Percentiles rank a stretch among this genome's conserved stretches.
phyloP scores from a whole-genome alignment of 441 rosid species.

The Corymbia calophylla region DNA sequence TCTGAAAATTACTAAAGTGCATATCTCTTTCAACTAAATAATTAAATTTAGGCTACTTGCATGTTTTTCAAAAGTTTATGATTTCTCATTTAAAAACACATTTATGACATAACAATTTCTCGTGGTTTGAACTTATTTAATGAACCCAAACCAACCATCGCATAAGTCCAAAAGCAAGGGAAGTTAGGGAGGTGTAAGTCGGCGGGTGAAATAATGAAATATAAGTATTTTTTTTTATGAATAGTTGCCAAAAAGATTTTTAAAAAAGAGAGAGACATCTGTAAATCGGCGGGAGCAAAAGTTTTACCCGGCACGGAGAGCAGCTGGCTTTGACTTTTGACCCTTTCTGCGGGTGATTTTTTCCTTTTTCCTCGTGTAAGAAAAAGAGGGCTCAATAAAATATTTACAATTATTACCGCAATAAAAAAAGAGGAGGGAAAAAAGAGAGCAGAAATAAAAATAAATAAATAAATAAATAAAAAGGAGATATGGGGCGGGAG shows the following conservation, averaged over 20 bases:
- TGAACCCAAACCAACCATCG: not conserved
- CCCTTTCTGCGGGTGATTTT: not conserved
- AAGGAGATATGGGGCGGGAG: not conserved
- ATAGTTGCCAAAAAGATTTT: not conserved
- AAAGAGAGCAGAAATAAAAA: not conserved
- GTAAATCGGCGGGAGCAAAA: not conserved
- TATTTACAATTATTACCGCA: not conserved
- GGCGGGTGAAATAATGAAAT: not conserved
- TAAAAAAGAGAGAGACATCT: not conserved
- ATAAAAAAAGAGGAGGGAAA: not conserved
- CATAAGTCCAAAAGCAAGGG: not conserved
- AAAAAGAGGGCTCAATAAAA: not conserved
- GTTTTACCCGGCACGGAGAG: not conserved
- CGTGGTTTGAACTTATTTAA: not conserved
- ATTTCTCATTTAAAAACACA: fast-evolving
- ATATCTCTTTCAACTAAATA: not conserved
- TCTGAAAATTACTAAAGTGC: not conserved
- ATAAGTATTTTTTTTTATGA: no score
- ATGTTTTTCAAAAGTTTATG: not conserved
- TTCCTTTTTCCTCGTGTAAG: not conserved
- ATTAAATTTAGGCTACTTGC: fast-evolving
- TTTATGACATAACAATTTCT: not conserved
- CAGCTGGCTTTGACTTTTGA: not conserved
- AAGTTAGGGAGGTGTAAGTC: not conserved
- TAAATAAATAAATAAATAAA: fast-evolving